phyloP scores from a whole-genome alignment of 108 stramenopile species.

The Stephanodiscus minutulus region DNA sequence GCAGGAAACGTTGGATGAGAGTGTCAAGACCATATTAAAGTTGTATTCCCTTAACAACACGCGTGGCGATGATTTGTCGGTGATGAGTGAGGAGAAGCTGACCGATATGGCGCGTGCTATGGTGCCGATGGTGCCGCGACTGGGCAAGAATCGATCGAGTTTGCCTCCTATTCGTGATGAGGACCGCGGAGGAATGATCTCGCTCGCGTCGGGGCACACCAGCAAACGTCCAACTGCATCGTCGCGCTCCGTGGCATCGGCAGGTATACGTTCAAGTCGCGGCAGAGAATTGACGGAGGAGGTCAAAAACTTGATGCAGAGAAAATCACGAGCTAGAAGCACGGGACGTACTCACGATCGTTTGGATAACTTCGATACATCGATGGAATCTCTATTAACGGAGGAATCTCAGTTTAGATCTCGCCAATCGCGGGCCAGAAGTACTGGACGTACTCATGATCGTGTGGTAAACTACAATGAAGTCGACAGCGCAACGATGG shows the following conservation, averaged over 20 bases:
- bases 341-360: slow-evolving; percentile 10
- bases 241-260: background rate
- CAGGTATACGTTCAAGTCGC: slow-evolving; percentile 2
- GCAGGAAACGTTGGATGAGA: slow-evolving; percentile 49
- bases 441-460: too few relatives aligned
- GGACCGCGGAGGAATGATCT: background rate
- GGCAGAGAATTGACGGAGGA: slow-evolving; percentile 12
- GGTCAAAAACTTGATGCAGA: slow-evolving; percentile 9
- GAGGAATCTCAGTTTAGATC: background rate
- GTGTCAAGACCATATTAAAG: slow-evolving; percentile 51
- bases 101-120: slow-evolving; percentile 41
- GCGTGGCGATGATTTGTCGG: slow-evolving; percentile 38
- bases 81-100: slow-evolving; percentile 43
- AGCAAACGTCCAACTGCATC: background rate
- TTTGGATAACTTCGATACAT: slow-evolving; percentile 3
- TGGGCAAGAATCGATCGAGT: background rate
- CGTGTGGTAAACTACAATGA: background rate
- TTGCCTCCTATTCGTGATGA: slow-evolving; percentile 5
- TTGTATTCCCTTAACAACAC: slow-evolving; percentile 46
- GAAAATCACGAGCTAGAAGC: slow-evolving; percentile 10
- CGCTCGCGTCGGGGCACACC: slow-evolving; percentile 8
- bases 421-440: background rate
- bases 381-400: background rate
- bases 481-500: background rate
- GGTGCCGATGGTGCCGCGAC: slow-evolving; percentile 43